These are phyloP conservation scores for Ophiostoma sp. DNA, from an alignment of 2,329 filamentous ascomycete species.

Conservation along the genomic window DNA sequence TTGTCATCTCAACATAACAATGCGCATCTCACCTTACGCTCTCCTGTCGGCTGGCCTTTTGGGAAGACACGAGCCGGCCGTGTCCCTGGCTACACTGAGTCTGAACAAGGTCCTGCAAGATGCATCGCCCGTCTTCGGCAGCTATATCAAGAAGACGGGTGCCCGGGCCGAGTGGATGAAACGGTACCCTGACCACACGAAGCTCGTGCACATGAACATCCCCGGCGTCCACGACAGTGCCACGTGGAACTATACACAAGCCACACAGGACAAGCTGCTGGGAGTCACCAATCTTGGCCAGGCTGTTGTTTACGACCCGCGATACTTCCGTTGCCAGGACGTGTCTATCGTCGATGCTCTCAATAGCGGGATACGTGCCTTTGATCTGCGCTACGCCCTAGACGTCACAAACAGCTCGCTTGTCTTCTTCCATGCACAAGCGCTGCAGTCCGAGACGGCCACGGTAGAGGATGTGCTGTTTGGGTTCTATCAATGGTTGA, in stretches of 20 bases:
- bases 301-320: neutral
- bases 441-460: neutral
- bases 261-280: neutral
- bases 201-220: neutral
- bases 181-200: neutral
- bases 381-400: neutral
- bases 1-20: neutral
- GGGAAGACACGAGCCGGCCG: neutral
- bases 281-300: neutral
- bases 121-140: neutral
- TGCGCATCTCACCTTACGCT: neutral
- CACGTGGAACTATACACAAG: neutral
- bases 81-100: neutral
- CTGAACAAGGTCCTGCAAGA: conserved; percentile 1
- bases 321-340: neutral
- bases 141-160: neutral
- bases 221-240: neutral
- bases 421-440: neutral
- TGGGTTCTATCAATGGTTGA: neutral
- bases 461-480: neutral
- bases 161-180: neutral
- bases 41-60: neutral
- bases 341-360: neutral
- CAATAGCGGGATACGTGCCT: neutral
- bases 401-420: neutral